Percentiles rank a stretch among this genome's conserved stretches.
Conservation (phyloP, 2,329 filamentous ascomycete species). For the Botrytis paeoniae region DNA sequence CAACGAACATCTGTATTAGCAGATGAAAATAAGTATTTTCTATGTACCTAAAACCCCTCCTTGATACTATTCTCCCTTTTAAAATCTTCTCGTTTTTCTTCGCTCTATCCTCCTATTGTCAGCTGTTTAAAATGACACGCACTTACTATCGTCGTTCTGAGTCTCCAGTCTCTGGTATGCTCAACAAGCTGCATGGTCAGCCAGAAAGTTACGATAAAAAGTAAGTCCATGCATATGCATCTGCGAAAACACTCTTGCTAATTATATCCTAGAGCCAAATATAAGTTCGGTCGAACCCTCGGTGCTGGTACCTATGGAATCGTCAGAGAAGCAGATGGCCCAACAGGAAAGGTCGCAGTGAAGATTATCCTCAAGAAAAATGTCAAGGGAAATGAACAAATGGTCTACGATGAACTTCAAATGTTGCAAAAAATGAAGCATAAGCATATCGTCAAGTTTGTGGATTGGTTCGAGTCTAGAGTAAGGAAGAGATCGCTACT, state of each 20-base stretch:
- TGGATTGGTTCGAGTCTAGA: constrained; percentile 98
- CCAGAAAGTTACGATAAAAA: constrained; percentile 99
- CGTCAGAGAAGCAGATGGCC: constrained; percentile 87
- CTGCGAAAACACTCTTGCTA: constrained; percentile 20
- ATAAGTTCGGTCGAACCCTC: constrained; percentile 88
- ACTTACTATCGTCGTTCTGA: constrained; percentile 13
- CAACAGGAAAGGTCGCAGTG: constrained; percentile 83
- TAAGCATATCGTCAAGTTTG: constrained; percentile 93
- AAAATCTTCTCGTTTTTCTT: not conserved
- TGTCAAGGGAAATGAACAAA: constrained; percentile 95
- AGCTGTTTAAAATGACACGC: constrained; percentile 16
- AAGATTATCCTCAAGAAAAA: constrained; percentile 99
- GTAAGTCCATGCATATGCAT: constrained; percentile 47
- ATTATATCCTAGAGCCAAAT: constrained; percentile 62
- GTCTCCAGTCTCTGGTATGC: constrained; percentile 73
- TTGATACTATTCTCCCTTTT: not conserved
- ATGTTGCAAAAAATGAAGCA: constrained; percentile 91
- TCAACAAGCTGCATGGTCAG: constrained; percentile 94
- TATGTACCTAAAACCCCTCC: not conserved
- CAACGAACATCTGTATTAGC: not conserved
- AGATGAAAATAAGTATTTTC: constrained; percentile 3
- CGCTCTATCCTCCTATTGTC: constrained; percentile 15
- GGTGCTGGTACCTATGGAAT: constrained; percentile 98
- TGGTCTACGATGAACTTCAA: constrained; percentile 96
- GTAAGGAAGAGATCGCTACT: constrained; percentile 48